A percentile compares a stretch with the other conserved stretches of the same genome.
phyloP scores from a whole-genome alignment of 345 rosid genomes.

The Linum usitatissimum region DNA sequence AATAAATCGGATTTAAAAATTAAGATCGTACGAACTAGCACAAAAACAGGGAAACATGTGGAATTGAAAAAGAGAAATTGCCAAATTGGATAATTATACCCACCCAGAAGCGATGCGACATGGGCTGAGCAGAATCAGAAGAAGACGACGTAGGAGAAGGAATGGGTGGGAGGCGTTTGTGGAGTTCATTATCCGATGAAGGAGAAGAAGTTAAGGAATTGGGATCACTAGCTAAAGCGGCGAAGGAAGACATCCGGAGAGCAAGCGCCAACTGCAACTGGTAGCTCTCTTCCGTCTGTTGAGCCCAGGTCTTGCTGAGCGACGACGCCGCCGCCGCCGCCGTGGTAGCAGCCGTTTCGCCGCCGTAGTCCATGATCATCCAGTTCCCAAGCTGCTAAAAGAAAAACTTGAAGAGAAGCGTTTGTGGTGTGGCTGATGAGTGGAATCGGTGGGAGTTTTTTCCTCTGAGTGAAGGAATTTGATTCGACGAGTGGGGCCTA shows the following conservation, averaged over 20 bases:
- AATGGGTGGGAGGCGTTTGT: not conserved
- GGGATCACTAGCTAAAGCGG: conserved; percentile 17
- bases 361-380: too few relatives aligned
- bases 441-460: too few relatives aligned
- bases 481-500: too few relatives aligned
- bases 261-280: conserved; percentile 19
- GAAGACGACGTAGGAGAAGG: not conserved
- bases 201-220: conserved; percentile 7
- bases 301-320: conserved; percentile 16
- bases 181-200: not conserved
- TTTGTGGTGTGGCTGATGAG: too few relatives aligned
- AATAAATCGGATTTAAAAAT: not conserved
- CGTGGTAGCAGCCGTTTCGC: too few relatives aligned
- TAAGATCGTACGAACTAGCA: not conserved
- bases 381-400: too few relatives aligned
- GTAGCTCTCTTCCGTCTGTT: conserved; percentile 22
- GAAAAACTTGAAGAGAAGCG: too few relatives aligned
- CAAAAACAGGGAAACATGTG: not conserved
- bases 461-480: too few relatives aligned
- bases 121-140: conserved; percentile 9
- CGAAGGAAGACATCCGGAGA: conserved; percentile 17
- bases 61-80: too few relatives aligned
- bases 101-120: conserved; percentile 25
- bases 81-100: too few relatives aligned
- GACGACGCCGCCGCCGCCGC: conserved; percentile 3